phyloP scores from a whole-genome alignment of 2,329 filamentous ascomycete genomes.

The Penicillium sp. region DNA sequence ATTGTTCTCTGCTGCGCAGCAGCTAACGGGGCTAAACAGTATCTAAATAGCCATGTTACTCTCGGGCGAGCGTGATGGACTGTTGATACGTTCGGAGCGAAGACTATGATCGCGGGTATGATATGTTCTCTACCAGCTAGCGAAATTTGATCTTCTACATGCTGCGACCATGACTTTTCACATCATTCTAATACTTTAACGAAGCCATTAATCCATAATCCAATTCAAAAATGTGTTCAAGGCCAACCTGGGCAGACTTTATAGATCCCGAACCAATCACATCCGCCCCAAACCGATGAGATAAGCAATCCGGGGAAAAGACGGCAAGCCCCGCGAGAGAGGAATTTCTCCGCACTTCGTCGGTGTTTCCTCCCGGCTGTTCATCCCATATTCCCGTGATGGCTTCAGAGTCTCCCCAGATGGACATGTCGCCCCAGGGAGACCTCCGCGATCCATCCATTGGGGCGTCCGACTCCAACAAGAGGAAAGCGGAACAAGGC shows the following conservation, averaged over 20 bases:
- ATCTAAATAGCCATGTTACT: too few relatives aligned
- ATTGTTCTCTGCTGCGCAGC: slow-evolving; percentile 10
- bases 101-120: too few relatives aligned
- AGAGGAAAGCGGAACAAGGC: slow-evolving; percentile 46
- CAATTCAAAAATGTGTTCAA: too few relatives aligned
- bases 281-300: slow-evolving; percentile 16
- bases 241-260: neutral
- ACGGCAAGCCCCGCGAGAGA: slow-evolving; percentile 33
- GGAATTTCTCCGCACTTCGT: slow-evolving; percentile 40
- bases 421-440: slow-evolving; percentile 29
- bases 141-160: too few relatives aligned
- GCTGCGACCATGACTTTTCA: too few relatives aligned
- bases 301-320: slow-evolving; percentile 35
- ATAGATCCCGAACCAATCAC: slow-evolving; percentile 12
- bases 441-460: slow-evolving; percentile 26
- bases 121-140: too few relatives aligned
- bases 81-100: too few relatives aligned
- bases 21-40: neutral
- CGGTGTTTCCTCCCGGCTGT: slow-evolving; percentile 14
- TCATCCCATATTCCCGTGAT: slow-evolving; percentile 19
- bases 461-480: slow-evolving; percentile 32
- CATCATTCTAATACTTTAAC: too few relatives aligned
- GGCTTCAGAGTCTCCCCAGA: slow-evolving; percentile 38
- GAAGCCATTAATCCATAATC: too few relatives aligned
- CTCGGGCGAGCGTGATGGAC: too few relatives aligned